Conservation (phyloP, 257 asterid species). For the Paulownia fortunei region DNA sequence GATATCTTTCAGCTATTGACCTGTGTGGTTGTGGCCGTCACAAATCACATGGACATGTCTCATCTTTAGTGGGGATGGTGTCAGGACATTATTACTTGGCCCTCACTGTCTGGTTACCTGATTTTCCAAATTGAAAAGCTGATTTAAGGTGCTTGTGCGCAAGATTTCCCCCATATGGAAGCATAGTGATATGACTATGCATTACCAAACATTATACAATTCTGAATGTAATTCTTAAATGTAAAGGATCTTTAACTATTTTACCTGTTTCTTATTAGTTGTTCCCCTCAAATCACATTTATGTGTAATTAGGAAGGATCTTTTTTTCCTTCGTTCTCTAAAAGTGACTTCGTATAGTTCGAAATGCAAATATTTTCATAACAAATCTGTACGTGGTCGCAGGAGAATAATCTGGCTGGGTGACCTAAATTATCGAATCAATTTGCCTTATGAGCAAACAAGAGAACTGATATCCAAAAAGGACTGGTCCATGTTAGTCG, state of each 20-base stretch:
- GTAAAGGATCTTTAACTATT: not conserved
- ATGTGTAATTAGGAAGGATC: not conserved
- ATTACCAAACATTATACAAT: not conserved
- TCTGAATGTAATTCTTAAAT: not conserved
- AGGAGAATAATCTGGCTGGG: conserved; percentile 97
- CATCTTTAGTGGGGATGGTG: not conserved
- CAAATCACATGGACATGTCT: conserved; percentile 10
- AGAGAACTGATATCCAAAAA: conserved; percentile 65
- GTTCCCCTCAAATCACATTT: conserved; percentile 9
- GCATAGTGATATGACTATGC: not conserved
- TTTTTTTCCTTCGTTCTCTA: not conserved
- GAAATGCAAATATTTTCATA: conserved; percentile 5
- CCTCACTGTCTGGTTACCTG: not conserved
- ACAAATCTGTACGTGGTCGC: conserved; percentile 32
- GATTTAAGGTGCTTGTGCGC: conserved; percentile 15
- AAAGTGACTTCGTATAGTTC: conserved; percentile 3
- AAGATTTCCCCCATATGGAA: conserved; percentile 3
- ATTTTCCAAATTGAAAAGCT: not conserved
- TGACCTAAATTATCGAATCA: conserved; percentile 88
- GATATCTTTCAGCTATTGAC: not conserved
- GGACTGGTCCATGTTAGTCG: conserved; percentile 76
- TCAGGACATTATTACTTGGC: not conserved
- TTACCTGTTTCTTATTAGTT: conserved; percentile 20
- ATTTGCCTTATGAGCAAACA: conserved; percentile 72
- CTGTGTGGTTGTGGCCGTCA: not conserved